Conservation (phyloP, 805 yeast species). For the Candida wancherniae region DNA sequence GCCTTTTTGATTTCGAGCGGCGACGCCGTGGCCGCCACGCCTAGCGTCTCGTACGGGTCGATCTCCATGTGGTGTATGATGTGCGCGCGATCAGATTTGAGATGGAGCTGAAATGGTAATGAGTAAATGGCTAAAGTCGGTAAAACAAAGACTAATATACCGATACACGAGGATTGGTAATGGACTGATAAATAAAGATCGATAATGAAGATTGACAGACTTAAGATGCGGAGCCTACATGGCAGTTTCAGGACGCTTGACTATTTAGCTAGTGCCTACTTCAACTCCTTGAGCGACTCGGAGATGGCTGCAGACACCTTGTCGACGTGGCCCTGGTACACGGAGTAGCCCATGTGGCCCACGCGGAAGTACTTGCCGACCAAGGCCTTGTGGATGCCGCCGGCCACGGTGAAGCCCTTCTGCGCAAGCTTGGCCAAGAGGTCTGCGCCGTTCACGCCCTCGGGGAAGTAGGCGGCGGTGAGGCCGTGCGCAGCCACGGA, state of each 20-base stretch:
- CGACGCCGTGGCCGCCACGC: conserved; percentile 35
- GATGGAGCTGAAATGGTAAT: too few species aligned
- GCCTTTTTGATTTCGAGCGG: conserved; percentile 58
- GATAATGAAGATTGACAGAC: too few species aligned
- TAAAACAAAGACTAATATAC: too few species aligned
- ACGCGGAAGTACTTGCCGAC: conserved; percentile 82
- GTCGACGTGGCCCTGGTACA: conserved; percentile 40
- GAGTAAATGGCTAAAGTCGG: too few species aligned
- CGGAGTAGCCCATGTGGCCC: conserved; percentile 92
- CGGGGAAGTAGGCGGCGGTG: conserved; percentile 81
- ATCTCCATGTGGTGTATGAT: conserved; percentile 29
- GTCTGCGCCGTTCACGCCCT: conserved; percentile 63
- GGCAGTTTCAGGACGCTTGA: neutral
- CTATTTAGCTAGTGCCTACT: neutral
- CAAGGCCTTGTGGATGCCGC: conserved; percentile 82
- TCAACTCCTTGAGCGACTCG: conserved; percentile 20
- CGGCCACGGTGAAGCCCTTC: conserved; percentile 76
- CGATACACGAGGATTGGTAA: too few species aligned
- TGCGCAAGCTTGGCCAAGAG: conserved; percentile 53
- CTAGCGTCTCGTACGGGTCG: conserved; percentile 58
- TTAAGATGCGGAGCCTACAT: neutral
- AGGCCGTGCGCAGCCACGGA: conserved; percentile 78
- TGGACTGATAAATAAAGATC: too few species aligned
- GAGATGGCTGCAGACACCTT: conserved; percentile 29
- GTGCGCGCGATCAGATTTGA: too few species aligned